phyloP scores from a whole-genome alignment of 495 filamentous ascomycete species.

The Neurospora africana region DNA sequence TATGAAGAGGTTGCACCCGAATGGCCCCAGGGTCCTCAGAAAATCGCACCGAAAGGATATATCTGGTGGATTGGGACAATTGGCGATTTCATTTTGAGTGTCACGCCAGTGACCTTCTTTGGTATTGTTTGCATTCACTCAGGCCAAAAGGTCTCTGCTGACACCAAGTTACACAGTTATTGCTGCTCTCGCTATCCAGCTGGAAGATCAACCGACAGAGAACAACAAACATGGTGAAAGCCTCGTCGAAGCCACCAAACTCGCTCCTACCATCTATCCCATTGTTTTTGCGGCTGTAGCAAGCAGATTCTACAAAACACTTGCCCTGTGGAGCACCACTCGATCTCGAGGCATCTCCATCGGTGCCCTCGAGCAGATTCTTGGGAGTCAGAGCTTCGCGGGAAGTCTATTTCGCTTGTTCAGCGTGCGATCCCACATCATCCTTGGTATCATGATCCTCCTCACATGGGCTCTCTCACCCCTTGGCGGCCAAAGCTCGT shows the following conservation, averaged over 20 bases:
- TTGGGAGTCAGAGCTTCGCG: background rate
- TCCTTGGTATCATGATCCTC: background rate
- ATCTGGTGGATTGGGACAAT: background rate
- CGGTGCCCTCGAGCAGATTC: background rate
- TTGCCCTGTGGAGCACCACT: background rate
- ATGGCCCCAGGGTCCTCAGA: background rate
- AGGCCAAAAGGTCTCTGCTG: background rate
- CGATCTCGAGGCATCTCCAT: background rate
- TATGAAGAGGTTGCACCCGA: background rate
- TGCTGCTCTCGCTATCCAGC: background rate
- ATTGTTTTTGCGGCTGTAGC: background rate
- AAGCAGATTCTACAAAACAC: background rate
- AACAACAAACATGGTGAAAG: background rate
- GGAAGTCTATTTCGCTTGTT: background rate
- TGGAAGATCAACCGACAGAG: background rate
- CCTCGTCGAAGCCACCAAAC: background rate
- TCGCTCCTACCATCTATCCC: background rate
- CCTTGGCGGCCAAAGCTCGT: background rate
- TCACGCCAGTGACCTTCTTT: background rate
- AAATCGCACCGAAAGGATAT: background rate
- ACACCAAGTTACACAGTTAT: background rate
- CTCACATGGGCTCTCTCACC: background rate
- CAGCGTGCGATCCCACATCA: background rate
- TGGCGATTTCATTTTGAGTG: background rate
- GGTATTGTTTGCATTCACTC: background rate